Percentiles rank a stretch among this genome's conserved stretches.
Evolutionary conservation across 768 basidiomycete species (phyloP).

Genomic region (Podaxis rugospora): DNA sequence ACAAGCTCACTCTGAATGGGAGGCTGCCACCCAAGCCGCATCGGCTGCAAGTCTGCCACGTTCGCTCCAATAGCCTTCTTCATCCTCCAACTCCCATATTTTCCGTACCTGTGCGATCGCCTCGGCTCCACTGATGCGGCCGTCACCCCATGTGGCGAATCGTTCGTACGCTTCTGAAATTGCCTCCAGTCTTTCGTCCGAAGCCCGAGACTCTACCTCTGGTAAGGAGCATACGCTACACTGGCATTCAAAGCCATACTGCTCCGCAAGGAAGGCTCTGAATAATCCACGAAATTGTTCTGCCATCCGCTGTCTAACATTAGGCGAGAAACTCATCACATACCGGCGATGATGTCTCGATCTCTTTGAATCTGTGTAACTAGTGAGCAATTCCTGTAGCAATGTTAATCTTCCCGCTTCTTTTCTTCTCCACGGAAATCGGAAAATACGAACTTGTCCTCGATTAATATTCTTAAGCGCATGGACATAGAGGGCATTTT

Average conservation of each 20-base stretch:
- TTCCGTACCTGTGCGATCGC: constrained; percentile 42
- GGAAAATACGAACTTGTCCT: constrained; percentile 39
- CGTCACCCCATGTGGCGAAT: constrained; percentile 46
- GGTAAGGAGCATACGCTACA: constrained; percentile 58
- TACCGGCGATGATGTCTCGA: constrained; percentile 52
- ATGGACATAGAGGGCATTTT: constrained; percentile 47
- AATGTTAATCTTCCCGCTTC: background rate
- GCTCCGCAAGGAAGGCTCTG: constrained; percentile 43
- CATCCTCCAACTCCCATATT: constrained; percentile 56
- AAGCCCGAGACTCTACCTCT: constrained; percentile 38
- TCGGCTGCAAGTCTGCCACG: constrained; percentile 60
- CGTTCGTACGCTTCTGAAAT: constrained; percentile 42
- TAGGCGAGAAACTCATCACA: constrained; percentile 7
- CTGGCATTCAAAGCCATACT: constrained; percentile 56
- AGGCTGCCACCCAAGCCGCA: constrained; percentile 52
- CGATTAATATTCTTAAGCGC: constrained; percentile 48
- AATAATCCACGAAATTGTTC: constrained; percentile 6
- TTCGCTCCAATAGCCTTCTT: constrained; percentile 66
- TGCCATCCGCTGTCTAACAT: constrained; percentile 1
- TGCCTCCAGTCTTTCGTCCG: constrained; percentile 43
- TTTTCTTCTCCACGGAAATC: background rate
- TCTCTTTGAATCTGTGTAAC: constrained; percentile 55
- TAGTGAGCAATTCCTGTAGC: constrained; percentile 54
- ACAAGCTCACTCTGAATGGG: constrained; percentile 56
- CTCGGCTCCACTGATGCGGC: constrained; percentile 40